Base-by-base conservation (phyloP, 1,284 basidiomycete genomes). In the Bjerkandera adusta region DNA sequence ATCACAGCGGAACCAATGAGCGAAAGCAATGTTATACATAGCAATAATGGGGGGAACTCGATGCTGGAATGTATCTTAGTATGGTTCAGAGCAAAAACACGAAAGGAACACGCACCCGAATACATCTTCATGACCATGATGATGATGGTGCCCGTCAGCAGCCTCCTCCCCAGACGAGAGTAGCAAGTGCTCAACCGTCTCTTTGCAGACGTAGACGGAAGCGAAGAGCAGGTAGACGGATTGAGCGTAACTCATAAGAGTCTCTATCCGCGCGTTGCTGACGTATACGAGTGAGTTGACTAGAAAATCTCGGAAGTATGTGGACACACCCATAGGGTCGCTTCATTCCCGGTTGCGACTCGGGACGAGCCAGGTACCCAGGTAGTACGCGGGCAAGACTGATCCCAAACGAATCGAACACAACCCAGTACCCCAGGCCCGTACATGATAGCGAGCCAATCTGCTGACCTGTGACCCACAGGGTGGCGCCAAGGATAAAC, bases 381-480 rank as follows among this genome's bases (percentile, higher is more conserved):
- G 79, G 79, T 12, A 84, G 57, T 2, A 85, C 65, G 18, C 71
- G 68, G n/a, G 76, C 70, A 15, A 85, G 58, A 4, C 73, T 80
- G 3, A 93, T 76, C 0, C 92, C 92, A 54, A 92, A 73, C 2
- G 92, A 81, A 63, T 99, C 96, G 60, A 98, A 99, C 1, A 98
- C 93, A 24, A 97, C 83, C 76, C 97, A 89, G 63, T 98, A 99
- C 0, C 96, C 96, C 12, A 98, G 67, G 0, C 92, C 96, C 0
- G 94, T 95, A 47, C 89, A 84, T 2, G 89, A 77, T 21, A 97
- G 70, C 40, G 92, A 94, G 13, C 95, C 95, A 22, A 81, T 79
- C 50, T 89, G 84, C 65, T 98, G 96, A 1, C 94, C 95, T n/a
- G 77, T 75, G 2, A 96, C 83, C 96, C 96, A 99, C 8, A 98